Evolutionary conservation across 495 filamentous ascomycete genomes (phyloP).

Genomic region (Chaetomidium leptoderma): DNA sequence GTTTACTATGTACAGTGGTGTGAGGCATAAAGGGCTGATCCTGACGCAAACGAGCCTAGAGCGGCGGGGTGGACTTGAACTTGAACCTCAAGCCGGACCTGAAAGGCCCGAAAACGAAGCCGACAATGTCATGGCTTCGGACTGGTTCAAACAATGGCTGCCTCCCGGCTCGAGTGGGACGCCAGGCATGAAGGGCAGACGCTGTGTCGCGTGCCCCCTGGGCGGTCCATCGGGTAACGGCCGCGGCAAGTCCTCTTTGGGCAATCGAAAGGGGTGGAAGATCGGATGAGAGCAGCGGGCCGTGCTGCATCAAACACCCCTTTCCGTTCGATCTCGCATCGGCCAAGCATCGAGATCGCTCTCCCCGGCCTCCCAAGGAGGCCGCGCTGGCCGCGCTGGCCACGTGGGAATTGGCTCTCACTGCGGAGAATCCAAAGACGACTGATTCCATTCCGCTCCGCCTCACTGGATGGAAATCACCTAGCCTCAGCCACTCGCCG

Average conservation of each 20-base stretch:
- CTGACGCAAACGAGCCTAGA: too few relatives aligned
- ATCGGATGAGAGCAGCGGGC: slow-evolving; percentile 16
- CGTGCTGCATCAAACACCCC: slow-evolving; percentile 10
- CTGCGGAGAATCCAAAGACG: neutral
- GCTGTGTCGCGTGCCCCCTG: neutral
- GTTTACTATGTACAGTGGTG: too few relatives aligned
- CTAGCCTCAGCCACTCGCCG: slow-evolving; percentile 15
- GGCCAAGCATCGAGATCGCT: slow-evolving; percentile 8
- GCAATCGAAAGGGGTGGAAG: neutral
- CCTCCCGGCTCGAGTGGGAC: neutral
- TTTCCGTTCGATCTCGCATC: slow-evolving; percentile 6
- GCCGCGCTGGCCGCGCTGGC: slow-evolving; percentile 5
- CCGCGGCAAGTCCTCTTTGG: neutral
- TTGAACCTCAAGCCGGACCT: too few relatives aligned
- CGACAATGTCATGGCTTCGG: too few relatives aligned
- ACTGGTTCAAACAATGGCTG: neutral
- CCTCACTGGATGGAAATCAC: slow-evolving; percentile 16
- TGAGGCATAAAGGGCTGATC: too few relatives aligned
- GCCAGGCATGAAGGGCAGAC: neutral
- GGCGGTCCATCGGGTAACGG: neutral
- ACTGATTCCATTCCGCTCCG: neutral
- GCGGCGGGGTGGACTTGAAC: too few relatives aligned
- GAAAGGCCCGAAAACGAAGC: too few relatives aligned
- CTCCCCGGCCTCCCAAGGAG: neutral
- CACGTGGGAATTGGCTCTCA: slow-evolving; percentile 17